Evolutionary conservation across 1,284 basidiomycete species (phyloP).

Genomic region (Irpex lacteus): DNA sequence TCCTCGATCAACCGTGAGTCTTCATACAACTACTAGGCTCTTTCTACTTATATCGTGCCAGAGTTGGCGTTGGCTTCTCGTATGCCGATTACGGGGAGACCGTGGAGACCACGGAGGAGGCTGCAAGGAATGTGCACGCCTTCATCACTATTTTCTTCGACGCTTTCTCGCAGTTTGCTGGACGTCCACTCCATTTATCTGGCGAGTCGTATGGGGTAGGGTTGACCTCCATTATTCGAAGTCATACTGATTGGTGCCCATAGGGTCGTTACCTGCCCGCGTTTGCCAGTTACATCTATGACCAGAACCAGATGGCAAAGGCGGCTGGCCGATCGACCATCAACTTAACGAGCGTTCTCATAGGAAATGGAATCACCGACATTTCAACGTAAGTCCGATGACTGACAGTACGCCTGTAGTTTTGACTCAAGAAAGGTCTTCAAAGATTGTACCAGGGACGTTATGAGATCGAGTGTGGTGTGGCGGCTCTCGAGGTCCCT

Average conservation of each 20-base stretch:
- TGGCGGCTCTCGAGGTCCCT: conserved; percentile 49
- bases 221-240: conserved; percentile 15
- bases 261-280: conserved; percentile 79
- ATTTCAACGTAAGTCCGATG: conserved; percentile 46
- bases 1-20: conserved; percentile 63
- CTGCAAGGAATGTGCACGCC: conserved; percentile 67
- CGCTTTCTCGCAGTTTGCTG: conserved; percentile 65
- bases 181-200: conserved; percentile 63
- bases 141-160: conserved; percentile 78
- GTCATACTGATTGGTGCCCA: conserved; percentile 25
- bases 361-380: conserved; percentile 65
- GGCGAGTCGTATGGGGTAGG: conserved; percentile 68
- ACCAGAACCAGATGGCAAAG: conserved; percentile 61
- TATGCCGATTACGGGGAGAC: conserved; percentile 55
- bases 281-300: conserved; percentile 77
- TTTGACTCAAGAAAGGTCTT: neutral
- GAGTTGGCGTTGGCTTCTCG: conserved; percentile 67
- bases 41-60: conserved; percentile 7
- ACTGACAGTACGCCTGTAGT: neutral
- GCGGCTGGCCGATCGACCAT: conserved; percentile 56
- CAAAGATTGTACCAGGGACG: conserved; percentile 56
- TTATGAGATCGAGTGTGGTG: conserved; percentile 63
- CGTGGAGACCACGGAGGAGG: conserved; percentile 67
- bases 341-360: conserved; percentile 65
- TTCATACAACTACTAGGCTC: neutral